Base-by-base conservation (phyloP, 176 grass and related monocot species). In the Rhynchospora tenuis region DNA sequence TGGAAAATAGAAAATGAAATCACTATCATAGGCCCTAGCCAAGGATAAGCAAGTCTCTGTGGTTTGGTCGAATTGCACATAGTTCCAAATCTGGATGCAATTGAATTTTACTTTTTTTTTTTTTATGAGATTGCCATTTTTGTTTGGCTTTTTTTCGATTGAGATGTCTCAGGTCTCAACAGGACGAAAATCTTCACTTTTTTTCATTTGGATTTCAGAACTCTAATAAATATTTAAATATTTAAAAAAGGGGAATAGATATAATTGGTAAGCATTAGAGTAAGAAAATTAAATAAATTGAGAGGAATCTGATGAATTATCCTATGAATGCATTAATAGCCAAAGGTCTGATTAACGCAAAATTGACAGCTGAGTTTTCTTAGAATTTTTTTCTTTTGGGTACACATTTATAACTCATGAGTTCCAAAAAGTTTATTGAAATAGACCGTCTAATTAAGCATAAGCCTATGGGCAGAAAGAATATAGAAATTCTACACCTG, bases 11-110 rank as follows among this genome's bases (percentile, higher is more conserved):
- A 20, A 70, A 74, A 16, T 47, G 14, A 26, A 46, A 28, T 52
- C 72, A 76, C 72, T 76, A 7, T 76, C 70, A 17, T 73, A 50
- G 70, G 45, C 45, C 45, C 1, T 9, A 76, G 23, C 10, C 13
- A 76, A 76, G 72, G 48, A 76, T 76, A 55, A 76, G 48, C 24
- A 51, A 51, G 20, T 66, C 63, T 52, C 47, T 17, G 45, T 76
- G 23, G 72, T 76, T 76, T 76, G 23, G 48, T 28, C 72, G 48
- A 54, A 55, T 76, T 29, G 72, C 46, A 55, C 24, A 17, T 28
- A 55, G 72, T 50, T 50, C 70, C 42, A 73, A 73, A 50, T 26
- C 4, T 4, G 70, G 70, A 73, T 51, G 43, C 45, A 14, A 73
- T 73, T 50, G 22, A 50, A 46, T 50, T 73, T 51, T 24, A 73